Evolutionary conservation across 345 rosid genomes (phyloP).

Genomic region (Eucalyptus erythrocorys): DNA sequence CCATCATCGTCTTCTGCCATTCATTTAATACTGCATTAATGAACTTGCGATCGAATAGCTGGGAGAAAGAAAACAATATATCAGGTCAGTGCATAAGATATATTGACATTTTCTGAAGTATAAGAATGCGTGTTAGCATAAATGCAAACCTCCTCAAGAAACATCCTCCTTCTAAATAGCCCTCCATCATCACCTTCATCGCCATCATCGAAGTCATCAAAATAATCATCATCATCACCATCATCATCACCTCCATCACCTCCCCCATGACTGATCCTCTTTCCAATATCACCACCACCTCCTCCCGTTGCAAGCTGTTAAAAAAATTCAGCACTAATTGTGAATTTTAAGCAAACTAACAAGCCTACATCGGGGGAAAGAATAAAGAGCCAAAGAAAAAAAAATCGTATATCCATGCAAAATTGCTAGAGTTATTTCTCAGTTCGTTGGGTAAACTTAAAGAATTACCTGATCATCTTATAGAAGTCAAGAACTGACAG

Average conservation of each 20-base stretch:
- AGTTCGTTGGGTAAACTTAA: background rate
- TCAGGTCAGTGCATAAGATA: background rate
- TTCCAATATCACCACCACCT: conserved; percentile 93
- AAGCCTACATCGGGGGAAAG: background rate
- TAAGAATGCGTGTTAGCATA: background rate
- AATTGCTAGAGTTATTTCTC: background rate
- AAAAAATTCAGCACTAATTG: background rate
- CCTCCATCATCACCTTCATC: conserved; percentile 93
- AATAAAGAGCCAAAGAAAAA: background rate
- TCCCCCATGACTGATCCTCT: conserved; percentile 73
- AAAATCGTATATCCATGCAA: background rate
- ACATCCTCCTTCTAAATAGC: conserved; percentile 66
- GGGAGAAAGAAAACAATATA: background rate
- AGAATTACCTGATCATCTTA: background rate
- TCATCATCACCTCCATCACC: conserved; percentile 97
- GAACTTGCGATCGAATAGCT: conserved; percentile 90
- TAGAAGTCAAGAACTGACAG: background rate
- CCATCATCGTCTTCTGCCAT: conserved; percentile 94
- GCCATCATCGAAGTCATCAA: conserved; percentile 82
- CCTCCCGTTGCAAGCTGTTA: conserved; percentile 79
- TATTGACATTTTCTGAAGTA: background rate
- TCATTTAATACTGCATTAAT: conserved; percentile 89
- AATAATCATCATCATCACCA: conserved; percentile 93
- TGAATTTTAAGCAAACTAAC: background rate
- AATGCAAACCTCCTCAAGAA: conserved; percentile 71